These are phyloP conservation scores for Penicillium lividum DNA, from an alignment of 495 filamentous ascomycete genomes.

Conservation along the genomic window DNA sequence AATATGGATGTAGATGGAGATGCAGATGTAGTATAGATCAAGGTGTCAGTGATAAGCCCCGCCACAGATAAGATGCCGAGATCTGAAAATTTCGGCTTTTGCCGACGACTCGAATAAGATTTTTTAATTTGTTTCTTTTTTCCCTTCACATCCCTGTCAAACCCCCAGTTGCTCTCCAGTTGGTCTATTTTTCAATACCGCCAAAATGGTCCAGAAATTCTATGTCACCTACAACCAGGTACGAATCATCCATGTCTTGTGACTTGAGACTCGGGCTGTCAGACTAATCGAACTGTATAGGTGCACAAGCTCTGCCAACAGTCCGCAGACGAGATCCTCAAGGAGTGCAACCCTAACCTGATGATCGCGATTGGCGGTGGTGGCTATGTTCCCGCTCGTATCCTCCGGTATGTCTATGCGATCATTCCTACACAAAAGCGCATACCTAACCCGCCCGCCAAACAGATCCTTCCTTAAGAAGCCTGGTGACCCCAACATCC, in stretches of 20 bases:
- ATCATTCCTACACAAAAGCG: background rate
- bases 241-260: conserved; percentile 9
- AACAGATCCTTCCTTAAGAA: conserved; percentile 88
- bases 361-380: conserved; percentile 99
- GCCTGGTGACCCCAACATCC: conserved; percentile 86
- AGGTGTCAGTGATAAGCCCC: conserved; percentile 22
- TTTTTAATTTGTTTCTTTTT: background rate
- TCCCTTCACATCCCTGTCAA: conserved; percentile 1
- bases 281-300: conserved; percentile 44
- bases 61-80: conserved; percentile 17
- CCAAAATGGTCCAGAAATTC: conserved; percentile 80
- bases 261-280: background rate
- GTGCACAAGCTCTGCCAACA: conserved; percentile 96
- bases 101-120: background rate
- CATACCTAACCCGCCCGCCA: conserved; percentile 5
- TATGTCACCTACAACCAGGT: conserved; percentile 98
- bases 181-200: background rate
- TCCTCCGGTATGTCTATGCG: conserved; percentile 65
- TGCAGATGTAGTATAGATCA: background rate
- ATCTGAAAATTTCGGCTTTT: conserved; percentile 20
- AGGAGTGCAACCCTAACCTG: conserved; percentile 83
- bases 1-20: background rate
- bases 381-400: conserved; percentile 95
- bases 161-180: background rate
- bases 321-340: conserved; percentile 76